Base-by-base conservation (phyloP, 495 filamentous ascomycete species). In the Collariella sp. region DNA sequence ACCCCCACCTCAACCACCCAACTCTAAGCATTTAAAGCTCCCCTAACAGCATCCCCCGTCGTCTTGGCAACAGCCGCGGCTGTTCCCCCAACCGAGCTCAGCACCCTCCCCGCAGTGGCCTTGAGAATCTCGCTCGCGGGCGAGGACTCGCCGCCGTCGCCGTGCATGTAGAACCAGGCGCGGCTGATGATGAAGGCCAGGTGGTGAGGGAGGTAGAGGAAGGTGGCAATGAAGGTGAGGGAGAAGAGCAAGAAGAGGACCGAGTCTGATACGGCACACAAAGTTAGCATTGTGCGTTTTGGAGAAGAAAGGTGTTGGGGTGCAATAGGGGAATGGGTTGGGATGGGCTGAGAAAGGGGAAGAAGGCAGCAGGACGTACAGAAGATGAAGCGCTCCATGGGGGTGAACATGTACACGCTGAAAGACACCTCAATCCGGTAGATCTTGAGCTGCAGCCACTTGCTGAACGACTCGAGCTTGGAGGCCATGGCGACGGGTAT, bases 201-300 rank as follows among this genome's bases (percentile, higher is more conserved):
- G 68, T 97, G 93, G 55, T 91, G 83, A 19, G 93, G 93, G 18
- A 98, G 86, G 74, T 98, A 98, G 55, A 97, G 80, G 40, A 86
- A 85, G 59, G 81, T 82, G 52, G 87, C 93, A 61, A 90, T 86
- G 56, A 89, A 77, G 63, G 95, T 81, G 77, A 97, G 84, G 59
- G 82, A 82, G 69, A 88, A 69, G 63, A 94, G 82, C 62, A 94
- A 82, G 72, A 98, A 89, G 65, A 96, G 77, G 66, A 95, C 78
- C 10, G 87, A 90, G 77, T 96, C 93, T 98, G 48, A 9, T 31
- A 31, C 26, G n/a, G n/a, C 26, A 31, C 5, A 5, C 15, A n/a
- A 6, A 12, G 36, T 39, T 13, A 39, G n/a, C n/a, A 18, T 12
- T 15, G 5, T 4, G 16, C 15, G 36, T 39, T 12, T 39, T 18